Evolutionary conservation across 352 stramenopile species (phyloP), one percentile per base, ranked within the genome.

Genomic region (Pythium apleroticum): DNA sequence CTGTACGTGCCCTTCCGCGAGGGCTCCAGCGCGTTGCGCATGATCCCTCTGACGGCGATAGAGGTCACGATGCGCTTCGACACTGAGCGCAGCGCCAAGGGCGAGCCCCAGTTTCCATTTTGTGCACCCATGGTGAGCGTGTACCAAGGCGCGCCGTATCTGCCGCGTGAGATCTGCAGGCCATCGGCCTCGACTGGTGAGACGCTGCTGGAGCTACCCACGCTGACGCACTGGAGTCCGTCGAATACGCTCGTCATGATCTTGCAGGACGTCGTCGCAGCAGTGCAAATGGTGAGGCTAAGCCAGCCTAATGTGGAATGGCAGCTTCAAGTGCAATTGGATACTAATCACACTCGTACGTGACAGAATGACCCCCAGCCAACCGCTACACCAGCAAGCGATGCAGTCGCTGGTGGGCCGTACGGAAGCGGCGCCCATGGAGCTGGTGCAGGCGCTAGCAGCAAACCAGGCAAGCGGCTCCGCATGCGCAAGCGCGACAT

Each of bases 1-100:
- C 90, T 84, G 58, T 94, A 89, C 45, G 81, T 90, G 43, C 83
- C 85, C 9, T 91, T 94, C 63, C 78, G 78, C 17, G 75, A 86
- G 25, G 83, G 83, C 52, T 94, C 85, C 1, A 82, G 86, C 43
- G 83, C 83, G 35, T 76, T 94, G 3, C 35, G 66, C 19, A 68
- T 94, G 57, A 66, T 94, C 5, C 85, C 85, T 28, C 71, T 88
- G 6, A 88, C 72, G 5, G 65, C 74, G 52, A 62, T 94, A 27
- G 66, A 84, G 17, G 43, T 94, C 9, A 59, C 60, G 3, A 91
- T 91, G 81, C 73, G 81, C 4, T 92, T 88, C 68, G 77, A 72
- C 8, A 50, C 68, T 5, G 52, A 45, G 1, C 55, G 57, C 33
- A 43, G 73, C 17, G 72, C 59, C 14, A 57, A 52, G 22, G 80